These are phyloP conservation scores for Neurospora sp. DNA, from an alignment of 495 filamentous ascomycete species.

Conservation along the genomic window DNA sequence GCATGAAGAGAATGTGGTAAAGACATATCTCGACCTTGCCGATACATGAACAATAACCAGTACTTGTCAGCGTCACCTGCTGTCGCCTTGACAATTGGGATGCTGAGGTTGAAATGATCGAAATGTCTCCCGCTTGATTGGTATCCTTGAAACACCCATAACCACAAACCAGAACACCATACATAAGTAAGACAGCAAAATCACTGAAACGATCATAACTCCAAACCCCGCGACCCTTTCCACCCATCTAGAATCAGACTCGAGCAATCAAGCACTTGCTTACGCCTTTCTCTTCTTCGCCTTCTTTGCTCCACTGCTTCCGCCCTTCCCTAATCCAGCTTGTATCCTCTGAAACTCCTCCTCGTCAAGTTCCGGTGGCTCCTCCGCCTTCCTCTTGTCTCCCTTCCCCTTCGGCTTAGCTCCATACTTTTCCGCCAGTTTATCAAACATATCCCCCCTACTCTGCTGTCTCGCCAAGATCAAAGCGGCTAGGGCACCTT, in stretches of 20 bases:
- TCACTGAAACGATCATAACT: neutral
- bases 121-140: neutral
- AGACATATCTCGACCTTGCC: neutral
- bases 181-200: neutral
- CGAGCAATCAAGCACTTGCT: neutral
- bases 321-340: constrained; percentile 6
- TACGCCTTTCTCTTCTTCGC: constrained; percentile 22
- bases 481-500: constrained; percentile 31
- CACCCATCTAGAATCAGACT: neutral
- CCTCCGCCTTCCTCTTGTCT: constrained; percentile 42
- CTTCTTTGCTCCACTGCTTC: constrained; percentile 23
- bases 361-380: constrained; percentile 52
- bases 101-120: neutral
- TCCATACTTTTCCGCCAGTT: constrained; percentile 66
- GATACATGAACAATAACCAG: neutral
- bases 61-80: neutral
- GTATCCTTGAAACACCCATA: neutral
- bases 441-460: constrained; percentile 46
- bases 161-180: neutral
- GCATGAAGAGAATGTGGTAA: too few species aligned
- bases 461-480: constrained; percentile 30
- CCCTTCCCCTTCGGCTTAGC: constrained; percentile 30
- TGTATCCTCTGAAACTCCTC: constrained; percentile 51
- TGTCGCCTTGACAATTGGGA: neutral
- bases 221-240: neutral